phyloP scores from a whole-genome alignment of 257 asterid species.

The Salvia rosmarinus region DNA sequence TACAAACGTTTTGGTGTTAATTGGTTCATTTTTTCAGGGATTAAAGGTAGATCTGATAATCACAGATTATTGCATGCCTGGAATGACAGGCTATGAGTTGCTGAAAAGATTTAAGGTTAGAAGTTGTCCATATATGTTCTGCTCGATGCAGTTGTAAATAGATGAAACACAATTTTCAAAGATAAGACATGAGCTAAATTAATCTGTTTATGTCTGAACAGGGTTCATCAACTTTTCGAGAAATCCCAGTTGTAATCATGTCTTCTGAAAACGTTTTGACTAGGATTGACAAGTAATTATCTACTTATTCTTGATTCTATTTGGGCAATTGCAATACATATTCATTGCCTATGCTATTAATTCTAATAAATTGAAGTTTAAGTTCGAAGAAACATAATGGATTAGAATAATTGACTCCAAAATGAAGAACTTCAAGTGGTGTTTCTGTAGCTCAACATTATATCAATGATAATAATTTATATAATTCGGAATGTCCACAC shows the following conservation, averaged over 20 bases:
- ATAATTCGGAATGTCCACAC: constrained; percentile 21
- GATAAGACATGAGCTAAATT: not conserved
- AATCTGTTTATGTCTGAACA: constrained; percentile 43
- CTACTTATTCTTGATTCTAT: not conserved
- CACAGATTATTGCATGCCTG: constrained; percentile 97
- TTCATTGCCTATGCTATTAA: too few species aligned
- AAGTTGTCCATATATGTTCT: not conserved
- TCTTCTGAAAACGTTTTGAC: constrained; percentile 87
- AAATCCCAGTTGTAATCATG: constrained; percentile 96
- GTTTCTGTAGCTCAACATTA: constrained; percentile 7
- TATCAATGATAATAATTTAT: constrained; percentile 8
- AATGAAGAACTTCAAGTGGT: constrained; percentile 18
- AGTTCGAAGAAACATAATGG: not conserved
- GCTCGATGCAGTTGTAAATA: not conserved
- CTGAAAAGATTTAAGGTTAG: constrained; percentile 82
- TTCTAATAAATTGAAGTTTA: too few species aligned
- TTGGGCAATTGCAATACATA: too few species aligned
- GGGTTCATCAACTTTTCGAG: constrained; percentile 84
- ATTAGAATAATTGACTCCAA: not conserved
- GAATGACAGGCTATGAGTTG: constrained; percentile 89
- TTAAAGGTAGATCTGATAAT: constrained; percentile 88
- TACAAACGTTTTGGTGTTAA: constrained; percentile 3
- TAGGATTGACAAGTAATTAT: constrained; percentile 74
- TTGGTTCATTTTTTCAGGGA: constrained; percentile 49
- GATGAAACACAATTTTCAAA: not conserved